Base-by-base conservation (phyloP, 2,329 filamentous ascomycete species). In the Pseudogymnoascus sp. region DNA sequence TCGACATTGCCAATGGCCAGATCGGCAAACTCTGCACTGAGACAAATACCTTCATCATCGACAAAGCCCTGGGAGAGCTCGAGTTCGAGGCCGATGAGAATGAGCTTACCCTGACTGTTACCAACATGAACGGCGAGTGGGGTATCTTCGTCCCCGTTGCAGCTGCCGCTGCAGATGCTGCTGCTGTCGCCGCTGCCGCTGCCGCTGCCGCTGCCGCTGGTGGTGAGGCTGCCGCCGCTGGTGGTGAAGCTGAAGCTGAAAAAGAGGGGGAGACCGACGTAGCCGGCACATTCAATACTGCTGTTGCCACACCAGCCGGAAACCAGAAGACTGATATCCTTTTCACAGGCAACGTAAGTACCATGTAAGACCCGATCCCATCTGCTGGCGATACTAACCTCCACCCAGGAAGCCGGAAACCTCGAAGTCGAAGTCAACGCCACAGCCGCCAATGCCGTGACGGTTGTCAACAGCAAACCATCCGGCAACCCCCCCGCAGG, bases 31-130 rank as follows among this genome's bases (percentile, higher is more conserved):
- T 78, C 40, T 75, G 71, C 65, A 66, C 68, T 6, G 73, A 76
- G 22, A 70, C 73, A 37, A 71, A 74, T 60, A 69, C 68, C 12
- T 78, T 78, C 60, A 69, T 77, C 61, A 72, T 78, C 41, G 73
- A 73, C 33, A 66, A 68, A 6, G 70, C 68, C 16, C 61, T 77
- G 0, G 75, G 75, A 62, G 76, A 77, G 68, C 68, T 74, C n/a
- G 76, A 78, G 65, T 78, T 78, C 41, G 76, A 78, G 66, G 73
- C 62, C 1, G 77, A 78, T 2, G 76, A 78, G 66, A 77, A 76
- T 53, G 76, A 78, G 68, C 38, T 68, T 8, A 62, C 62, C 6
- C 63, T 68, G 4, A 69, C 65, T 31, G 63, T 68, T 19, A 65
- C 65, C 22, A 65, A 67, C 46, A 60, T 66, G 28, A 64, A 65